A percentile compares a stretch with the other conserved stretches of the same genome.
These are phyloP conservation scores for Saccharomyces pastorianus DNA, from an alignment of 1,139 yeast species.

Conservation along the genomic window DNA sequence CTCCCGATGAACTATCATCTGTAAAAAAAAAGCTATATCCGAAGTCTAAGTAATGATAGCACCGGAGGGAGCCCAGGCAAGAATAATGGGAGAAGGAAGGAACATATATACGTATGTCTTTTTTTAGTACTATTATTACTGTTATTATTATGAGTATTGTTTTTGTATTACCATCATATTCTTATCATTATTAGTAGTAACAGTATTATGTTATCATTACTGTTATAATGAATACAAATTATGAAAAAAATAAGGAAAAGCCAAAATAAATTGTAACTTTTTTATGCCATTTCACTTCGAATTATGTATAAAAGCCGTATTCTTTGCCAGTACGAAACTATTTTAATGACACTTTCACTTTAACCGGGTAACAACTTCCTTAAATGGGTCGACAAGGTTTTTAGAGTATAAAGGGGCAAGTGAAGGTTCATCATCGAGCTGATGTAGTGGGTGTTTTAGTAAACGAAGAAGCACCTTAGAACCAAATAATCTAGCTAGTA, in stretches of 20 bases:
- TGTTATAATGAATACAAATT: not conserved
- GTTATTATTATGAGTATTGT: not conserved
- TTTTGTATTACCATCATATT: not conserved
- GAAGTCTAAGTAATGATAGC: not conserved
- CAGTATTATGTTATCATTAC: not conserved
- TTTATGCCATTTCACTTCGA: not conserved
- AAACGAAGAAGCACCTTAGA: not conserved
- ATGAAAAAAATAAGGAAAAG: not conserved
- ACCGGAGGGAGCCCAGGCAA: too few relatives aligned
- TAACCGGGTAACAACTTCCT: not conserved
- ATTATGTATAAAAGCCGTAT: not conserved
- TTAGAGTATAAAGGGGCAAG: constrained; percentile 4
- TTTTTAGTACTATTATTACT: not conserved
- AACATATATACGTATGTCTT: not conserved
- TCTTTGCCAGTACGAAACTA: not conserved
- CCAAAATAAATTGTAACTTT: not conserved
- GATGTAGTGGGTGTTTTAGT: not conserved
- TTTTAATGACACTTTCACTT: not conserved
- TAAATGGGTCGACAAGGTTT: constrained; percentile 1
- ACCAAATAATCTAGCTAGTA: not conserved
- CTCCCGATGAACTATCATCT: constrained; percentile 18
- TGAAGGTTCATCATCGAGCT: constrained; percentile 3
- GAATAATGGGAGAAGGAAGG: not conserved
- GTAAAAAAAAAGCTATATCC: not conserved
- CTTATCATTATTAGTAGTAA: not conserved